Evolutionary conservation across 495 filamentous ascomycete species (phyloP).

Genomic region (Arthonia radiata): DNA sequence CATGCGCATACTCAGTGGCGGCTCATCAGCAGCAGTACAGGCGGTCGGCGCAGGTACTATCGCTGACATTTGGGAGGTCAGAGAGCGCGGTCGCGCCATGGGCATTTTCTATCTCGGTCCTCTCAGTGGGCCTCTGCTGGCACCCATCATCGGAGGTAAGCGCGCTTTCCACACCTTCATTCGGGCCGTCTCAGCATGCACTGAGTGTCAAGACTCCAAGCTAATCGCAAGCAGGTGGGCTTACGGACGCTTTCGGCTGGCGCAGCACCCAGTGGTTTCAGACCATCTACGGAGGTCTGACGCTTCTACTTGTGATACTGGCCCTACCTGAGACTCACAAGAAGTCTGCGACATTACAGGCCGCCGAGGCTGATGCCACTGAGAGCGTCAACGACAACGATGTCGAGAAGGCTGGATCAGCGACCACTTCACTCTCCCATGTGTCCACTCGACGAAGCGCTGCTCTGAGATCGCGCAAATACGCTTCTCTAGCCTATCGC

Average conservation of each 20-base stretch:
- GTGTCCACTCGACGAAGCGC: too few relatives aligned
- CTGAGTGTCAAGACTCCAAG: too few relatives aligned
- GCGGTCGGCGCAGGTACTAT: slow-evolving; percentile 17
- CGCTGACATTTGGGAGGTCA: slow-evolving; percentile 2
- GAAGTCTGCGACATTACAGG: too few relatives aligned
- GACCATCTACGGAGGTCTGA: slow-evolving; percentile 2
- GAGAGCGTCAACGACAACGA: too few relatives aligned
- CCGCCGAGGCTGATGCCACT: too few relatives aligned
- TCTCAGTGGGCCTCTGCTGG: slow-evolving; percentile 3
- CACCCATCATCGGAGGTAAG: slow-evolving; percentile 5
- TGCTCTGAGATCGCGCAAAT: too few relatives aligned
- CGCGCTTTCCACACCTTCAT: slow-evolving; percentile 1
- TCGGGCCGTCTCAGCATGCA: too few relatives aligned
- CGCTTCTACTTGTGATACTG: slow-evolving; percentile 2
- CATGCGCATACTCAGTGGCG: slow-evolving; percentile 61
- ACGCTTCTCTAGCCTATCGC: neutral
- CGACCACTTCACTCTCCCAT: too few relatives aligned
- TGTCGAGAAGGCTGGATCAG: too few relatives aligned
- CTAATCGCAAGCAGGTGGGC: too few relatives aligned
- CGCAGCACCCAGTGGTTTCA: slow-evolving; percentile 4
- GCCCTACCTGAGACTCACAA: slow-evolving; percentile 11
- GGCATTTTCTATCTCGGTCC: slow-evolving; percentile 5
- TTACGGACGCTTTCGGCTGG: slow-evolving; percentile 24
- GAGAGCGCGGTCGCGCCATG: slow-evolving; percentile 4
- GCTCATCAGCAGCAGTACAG: slow-evolving; percentile 68